Base-by-base conservation (phyloP, 306 rosid species). In the Heteromeles arbutifolia region DNA sequence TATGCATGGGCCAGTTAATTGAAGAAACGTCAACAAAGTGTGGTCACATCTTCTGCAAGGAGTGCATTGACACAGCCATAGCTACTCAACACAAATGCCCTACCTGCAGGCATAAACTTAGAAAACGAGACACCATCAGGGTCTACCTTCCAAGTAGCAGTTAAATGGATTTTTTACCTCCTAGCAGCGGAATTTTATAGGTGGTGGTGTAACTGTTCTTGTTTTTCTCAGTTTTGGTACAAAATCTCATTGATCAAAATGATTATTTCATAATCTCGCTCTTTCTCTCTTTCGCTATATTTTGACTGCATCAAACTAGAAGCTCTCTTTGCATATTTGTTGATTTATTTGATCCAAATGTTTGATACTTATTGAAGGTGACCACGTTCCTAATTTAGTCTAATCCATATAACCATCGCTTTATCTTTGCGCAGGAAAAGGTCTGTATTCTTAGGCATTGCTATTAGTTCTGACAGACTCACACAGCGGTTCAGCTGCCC, bases 1-100 rank as follows among this genome's bases (percentile, higher is more conserved):
- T 80, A 64, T 80, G 83, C 83, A 43, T 74, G 43, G 75, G 67
- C 26, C n/a, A 74, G 59, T 24, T 80, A 48, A 34, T 34, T 24
- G 82, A 79, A 64, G 77, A 72, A 70, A 70, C 74, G 2, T 70
- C 74, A 31, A 70, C 74, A 0, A 70, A 29, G 62, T 70, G 74
- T 12, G 74, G 74, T 5, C 74, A 70, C 43, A 50, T 70, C 62
- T 70, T 70, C 74, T 70, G 74, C 62, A 70, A 70, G 34, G 29
- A 11, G 11, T 50, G 74, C 26, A 70, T 70, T 48, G 72, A 72
- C 10, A 37, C 24, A 59, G 83, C 84, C 15, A 77, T 85, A 59
- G 77, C 73, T 59, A 54, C 70, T 50, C 84, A 77, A 25, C 76
- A 59, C 28, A 80, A 77, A 77, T 85, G 88, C 58, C 88, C 88